Percentiles rank a stretch among this genome's conserved stretches.
Conservation (phyloP, 2,329 filamentous ascomycete genomes). For the Microcyclospora tardicrescens region DNA sequence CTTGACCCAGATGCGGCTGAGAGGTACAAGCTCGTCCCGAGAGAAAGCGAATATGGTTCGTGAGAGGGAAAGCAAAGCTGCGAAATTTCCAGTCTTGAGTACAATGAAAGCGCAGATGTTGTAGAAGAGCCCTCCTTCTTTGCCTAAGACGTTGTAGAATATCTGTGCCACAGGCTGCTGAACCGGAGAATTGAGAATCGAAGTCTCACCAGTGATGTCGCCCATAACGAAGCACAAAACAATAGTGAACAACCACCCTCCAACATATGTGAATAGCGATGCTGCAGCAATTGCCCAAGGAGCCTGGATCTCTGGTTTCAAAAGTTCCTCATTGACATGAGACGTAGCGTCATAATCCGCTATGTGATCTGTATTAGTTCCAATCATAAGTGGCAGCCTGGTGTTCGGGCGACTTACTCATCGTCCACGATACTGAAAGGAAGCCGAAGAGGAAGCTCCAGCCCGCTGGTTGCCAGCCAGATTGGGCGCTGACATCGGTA, state of each 20-base stretch:
- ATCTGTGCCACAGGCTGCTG: conserved; percentile 47
- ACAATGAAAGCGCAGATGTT: conserved; percentile 45
- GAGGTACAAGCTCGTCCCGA: conserved; percentile 40
- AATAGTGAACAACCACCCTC: conserved; percentile 46
- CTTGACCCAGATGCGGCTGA: conserved; percentile 37
- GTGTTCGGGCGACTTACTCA: no score
- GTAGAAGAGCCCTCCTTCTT: conserved; percentile 40
- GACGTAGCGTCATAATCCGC: conserved; percentile 38
- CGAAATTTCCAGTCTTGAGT: conserved; percentile 47
- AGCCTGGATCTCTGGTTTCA: conserved; percentile 38
- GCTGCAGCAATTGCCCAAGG: conserved; percentile 45
- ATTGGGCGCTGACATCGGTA: conserved; percentile 38
- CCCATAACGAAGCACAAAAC: conserved; percentile 47
- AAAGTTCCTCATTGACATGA: conserved; percentile 40
- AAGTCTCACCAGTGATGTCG: conserved; percentile 22
- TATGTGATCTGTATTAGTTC: no score
- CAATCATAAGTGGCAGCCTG: no score
- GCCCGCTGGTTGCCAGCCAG: conserved; percentile 42
- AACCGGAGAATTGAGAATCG: conserved; percentile 32
- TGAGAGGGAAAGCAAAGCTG: conserved; percentile 41
- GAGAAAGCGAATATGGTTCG: conserved; percentile 45
- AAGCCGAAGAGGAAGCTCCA: conserved; percentile 49
- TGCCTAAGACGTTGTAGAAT: conserved; percentile 46
- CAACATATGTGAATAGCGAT: conserved; percentile 43
- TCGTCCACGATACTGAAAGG: conserved; percentile 46